Evolutionary conservation across 1,284 basidiomycete genomes (phyloP).

Genomic region (Microbotryum silenes-acaulis): DNA sequence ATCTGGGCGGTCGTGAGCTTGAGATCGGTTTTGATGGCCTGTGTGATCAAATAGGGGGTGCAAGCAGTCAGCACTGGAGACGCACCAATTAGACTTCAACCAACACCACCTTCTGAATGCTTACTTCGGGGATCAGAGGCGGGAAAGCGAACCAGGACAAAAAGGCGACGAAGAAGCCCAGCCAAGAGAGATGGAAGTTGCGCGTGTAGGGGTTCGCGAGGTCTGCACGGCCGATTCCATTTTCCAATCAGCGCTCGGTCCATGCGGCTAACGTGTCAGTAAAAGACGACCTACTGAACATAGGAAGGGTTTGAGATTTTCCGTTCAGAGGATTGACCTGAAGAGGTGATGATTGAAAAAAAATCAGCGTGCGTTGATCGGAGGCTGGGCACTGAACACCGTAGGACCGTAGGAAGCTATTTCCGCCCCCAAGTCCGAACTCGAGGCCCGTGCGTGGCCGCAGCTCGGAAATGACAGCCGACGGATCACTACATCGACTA

Average conservation of each 20-base stretch:
- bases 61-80: too few species aligned
- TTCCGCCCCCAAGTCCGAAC: too few species aligned
- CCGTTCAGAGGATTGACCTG: conserved; percentile 51
- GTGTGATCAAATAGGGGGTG: too few species aligned
- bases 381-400: too few species aligned
- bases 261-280: too few species aligned
- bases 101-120: too few species aligned
- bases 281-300: conserved; percentile 41
- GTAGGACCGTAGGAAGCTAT: too few species aligned
- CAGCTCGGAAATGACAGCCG: too few species aligned
- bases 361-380: conserved; percentile 11
- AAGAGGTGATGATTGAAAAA: conserved; percentile 39
- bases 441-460: too few species aligned
- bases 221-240: conserved; percentile 20
- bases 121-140: conserved; percentile 51
- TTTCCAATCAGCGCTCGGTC: too few species aligned
- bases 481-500: too few species aligned
- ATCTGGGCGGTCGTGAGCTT: conserved; percentile 49
- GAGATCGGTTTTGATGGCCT: conserved; percentile 53
- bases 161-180: conserved; percentile 49
- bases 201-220: conserved; percentile 50
- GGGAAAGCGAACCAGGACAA: conserved; percentile 61
- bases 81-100: too few species aligned
- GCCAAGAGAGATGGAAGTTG: conserved; percentile 46
- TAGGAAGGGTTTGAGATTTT: conserved; percentile 52